Base-by-base conservation (phyloP, 805 yeast species). In the Saturnispora gosingensis region DNA sequence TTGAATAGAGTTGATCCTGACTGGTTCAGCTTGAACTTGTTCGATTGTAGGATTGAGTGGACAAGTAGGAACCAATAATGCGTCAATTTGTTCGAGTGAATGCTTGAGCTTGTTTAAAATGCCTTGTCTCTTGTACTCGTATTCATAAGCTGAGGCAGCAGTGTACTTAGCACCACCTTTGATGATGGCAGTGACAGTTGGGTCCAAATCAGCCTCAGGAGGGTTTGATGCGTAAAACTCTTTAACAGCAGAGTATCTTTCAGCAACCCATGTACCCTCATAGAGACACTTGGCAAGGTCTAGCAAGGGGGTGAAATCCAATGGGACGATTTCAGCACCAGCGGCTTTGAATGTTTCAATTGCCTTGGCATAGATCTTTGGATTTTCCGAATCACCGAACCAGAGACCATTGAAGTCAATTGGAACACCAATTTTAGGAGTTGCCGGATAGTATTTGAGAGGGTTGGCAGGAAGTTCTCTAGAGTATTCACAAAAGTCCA, bases 191-290 rank as follows among this genome's bases (percentile, higher is more conserved):
- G 75, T 65, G 24, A 93, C 98, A 5, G 88, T 86, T 48, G 96
- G 95, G 66, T 91, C 97, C 59, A 91, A 71, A 46, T 84, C 76
- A 34, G 76, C 74, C 43, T 66, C 72, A 32, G 93, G 88, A 18
- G 93, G 89, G 61, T 81, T 76, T 7, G 85, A 73, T 28, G 78
- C 78, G 52, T 87, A 74, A 58, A 85, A 85, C 42, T 84, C 87
- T 59, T 80, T 77, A 36, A 82, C 78, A 25, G 97, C 97, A 56
- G 88, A 81, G 70, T 81, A 89, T 59, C 99, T 79, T 71, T 91
- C 99, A 24, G 95, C 88, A 10, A 91, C 98, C 99, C 99, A 91
- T n/a, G 98, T 86, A 53, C 99, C 99, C 63, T 91, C 97, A 65
- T 91, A 91, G 36, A 91, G 75, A 63, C 93, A 86, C 59, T 80